Evolutionary conservation across 2,329 filamentous ascomycete species (phyloP).

Genomic region (Epichloe amarillans): DNA sequence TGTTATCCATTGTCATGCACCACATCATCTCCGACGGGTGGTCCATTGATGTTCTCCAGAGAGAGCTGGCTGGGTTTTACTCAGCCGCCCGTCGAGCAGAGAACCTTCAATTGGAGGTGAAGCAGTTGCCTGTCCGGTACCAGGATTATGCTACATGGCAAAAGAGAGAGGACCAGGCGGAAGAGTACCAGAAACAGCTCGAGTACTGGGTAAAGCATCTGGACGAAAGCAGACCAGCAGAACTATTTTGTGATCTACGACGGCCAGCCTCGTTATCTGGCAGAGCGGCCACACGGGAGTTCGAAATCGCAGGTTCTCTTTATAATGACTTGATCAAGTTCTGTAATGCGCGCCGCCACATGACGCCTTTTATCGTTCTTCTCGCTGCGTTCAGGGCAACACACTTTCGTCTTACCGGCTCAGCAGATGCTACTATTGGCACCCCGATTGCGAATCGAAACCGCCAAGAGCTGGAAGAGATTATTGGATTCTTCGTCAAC

Average conservation of each 20-base stretch:
- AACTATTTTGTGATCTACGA: background rate
- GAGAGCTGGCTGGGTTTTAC: background rate
- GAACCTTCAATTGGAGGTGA: background rate
- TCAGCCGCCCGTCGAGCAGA: background rate
- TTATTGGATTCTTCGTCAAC: constrained; percentile 16
- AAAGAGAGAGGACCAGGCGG: background rate
- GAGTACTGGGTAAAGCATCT: background rate
- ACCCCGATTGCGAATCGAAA: constrained; percentile 12
- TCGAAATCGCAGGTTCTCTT: background rate
- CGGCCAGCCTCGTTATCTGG: background rate
- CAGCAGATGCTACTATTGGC: constrained; percentile 5
- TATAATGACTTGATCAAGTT: background rate
- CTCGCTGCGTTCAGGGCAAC: background rate
- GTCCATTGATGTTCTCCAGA: background rate
- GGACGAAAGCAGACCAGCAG: background rate
- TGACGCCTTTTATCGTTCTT: background rate
- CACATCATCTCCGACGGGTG: background rate
- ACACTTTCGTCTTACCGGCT: background rate
- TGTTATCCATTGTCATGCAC: background rate
- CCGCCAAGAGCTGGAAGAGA: constrained; percentile 10
- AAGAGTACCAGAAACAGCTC: background rate
- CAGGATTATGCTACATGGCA: background rate
- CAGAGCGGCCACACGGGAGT: background rate
- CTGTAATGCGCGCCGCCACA: background rate
- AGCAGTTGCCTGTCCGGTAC: background rate